Evolutionary conservation across 345 rosid genomes (phyloP).

Genomic region (Syzygium oleosum): DNA sequence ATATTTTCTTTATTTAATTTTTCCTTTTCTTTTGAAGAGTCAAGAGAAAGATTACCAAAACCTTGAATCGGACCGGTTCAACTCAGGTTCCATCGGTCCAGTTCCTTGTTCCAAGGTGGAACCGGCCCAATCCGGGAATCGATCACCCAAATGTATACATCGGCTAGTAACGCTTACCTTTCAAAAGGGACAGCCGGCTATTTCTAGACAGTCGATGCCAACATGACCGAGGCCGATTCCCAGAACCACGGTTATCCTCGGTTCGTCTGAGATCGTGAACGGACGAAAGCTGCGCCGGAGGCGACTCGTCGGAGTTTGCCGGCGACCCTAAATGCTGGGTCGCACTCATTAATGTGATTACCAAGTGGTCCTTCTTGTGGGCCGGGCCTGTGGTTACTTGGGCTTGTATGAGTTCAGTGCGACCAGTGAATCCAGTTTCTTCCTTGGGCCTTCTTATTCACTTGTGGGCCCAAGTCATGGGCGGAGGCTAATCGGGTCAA

Average conservation of each 20-base stretch:
- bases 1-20: too few species aligned
- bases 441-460: not conserved
- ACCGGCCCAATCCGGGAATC: too few species aligned
- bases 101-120: too few species aligned
- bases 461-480: not conserved
- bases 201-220: not conserved
- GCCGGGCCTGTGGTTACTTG: not conserved
- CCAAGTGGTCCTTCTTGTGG: not conserved
- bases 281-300: fast-evolving
- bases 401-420: not conserved
- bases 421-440: not conserved
- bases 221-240: not conserved
- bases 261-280: not conserved
- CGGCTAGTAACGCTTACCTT: not conserved
- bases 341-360: not conserved
- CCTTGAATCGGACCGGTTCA: too few species aligned
- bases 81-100: too few species aligned
- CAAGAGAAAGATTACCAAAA: too few species aligned
- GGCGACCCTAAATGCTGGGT: not conserved
- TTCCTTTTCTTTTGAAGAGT: too few species aligned
- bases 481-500: not conserved
- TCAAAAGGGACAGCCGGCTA: not conserved
- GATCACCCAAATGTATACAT: not conserved
- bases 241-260: not conserved
- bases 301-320: not conserved